Evolutionary conservation across 2,329 filamentous ascomycete genomes (phyloP), one percentile per base, ranked within the genome.

Genomic region (Xenosphaeropsis pyriputrescens): DNA sequence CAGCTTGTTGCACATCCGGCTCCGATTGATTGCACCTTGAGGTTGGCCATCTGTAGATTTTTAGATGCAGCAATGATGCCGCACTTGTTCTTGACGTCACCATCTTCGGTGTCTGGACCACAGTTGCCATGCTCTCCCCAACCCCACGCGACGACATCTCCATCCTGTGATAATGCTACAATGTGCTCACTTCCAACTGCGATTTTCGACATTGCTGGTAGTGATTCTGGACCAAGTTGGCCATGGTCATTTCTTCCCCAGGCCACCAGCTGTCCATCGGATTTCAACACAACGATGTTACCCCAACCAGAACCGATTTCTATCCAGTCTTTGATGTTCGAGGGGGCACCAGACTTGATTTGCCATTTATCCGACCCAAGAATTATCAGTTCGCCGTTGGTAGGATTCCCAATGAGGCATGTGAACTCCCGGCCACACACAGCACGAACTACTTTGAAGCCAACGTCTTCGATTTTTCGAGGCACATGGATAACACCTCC

Each of bases 71-170:
- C 68, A 51, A 93, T 71, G 41, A 72, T 60, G 52, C 79, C 86
- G 65, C 71, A 84, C 42, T 65, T 66, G 8, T 71, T 79, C 45
- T 78, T 79, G 34, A 86, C 75, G 57, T 83, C 73, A 36, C 74
- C 75, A 43, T 69, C 62, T 43, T 75, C 72, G 11, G 61, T 64
- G 32, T 70, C 64, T 29, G 75, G 72, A 3, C 91, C 91, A 56
- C 91, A 98, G 55, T 98, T 98, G 2, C 91, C 91, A 60, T 98
- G 91, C 59, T 96, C 89, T 2, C 86, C 88, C 91, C 91, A 98
- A 15, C 91, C 91, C 85, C 89, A 96, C 2, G 84, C 73, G 35
- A 93, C 60, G 1, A 94, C 74, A 36, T 78, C 70, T 2, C 74
- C 74, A 15, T 69, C 64, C 8, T 60, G 60, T 0, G 81, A 75